A percentile compares a stretch with the other conserved stretches of the same genome.
These are phyloP conservation scores for Russula brevipes DNA, from an alignment of 768 basidiomycete species.

Conservation along the genomic window DNA sequence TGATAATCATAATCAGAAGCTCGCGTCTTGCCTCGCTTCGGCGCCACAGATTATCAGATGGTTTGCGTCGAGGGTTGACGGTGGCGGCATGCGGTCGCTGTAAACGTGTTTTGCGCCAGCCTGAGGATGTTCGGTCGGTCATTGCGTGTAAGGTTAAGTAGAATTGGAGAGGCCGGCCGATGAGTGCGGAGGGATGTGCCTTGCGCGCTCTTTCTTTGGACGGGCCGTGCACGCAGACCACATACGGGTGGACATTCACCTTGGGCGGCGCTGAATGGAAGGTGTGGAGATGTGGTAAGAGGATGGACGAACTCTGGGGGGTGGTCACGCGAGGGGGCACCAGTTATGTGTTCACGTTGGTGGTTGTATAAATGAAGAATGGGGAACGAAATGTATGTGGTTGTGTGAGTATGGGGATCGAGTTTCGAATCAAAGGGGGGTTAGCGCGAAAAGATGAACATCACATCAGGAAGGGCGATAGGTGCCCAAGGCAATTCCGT, in stretches of 20 bases:
- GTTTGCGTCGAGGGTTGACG: background rate
- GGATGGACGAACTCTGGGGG: background rate
- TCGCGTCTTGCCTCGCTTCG: background rate
- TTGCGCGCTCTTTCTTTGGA: background rate
- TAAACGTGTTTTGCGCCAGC: background rate
- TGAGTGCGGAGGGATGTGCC: conserved; percentile 9
- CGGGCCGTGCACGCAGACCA: background rate
- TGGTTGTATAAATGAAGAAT: background rate
- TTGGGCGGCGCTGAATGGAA: conserved; percentile 5
- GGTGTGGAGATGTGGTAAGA: background rate
- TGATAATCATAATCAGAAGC: background rate
- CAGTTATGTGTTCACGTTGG: background rate
- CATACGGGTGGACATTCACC: background rate
- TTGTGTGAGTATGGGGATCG: background rate
- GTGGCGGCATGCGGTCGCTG: background rate
- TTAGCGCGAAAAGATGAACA: background rate
- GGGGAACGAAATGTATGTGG: too few relatives aligned
- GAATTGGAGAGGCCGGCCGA: background rate
- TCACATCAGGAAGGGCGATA: conserved; percentile 1
- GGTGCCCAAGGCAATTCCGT: conserved; percentile 1
- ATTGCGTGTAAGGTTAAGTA: background rate
- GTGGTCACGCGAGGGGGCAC: background rate
- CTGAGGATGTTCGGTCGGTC: background rate
- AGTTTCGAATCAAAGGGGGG: background rate
- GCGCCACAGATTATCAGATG: background rate